Evolutionary conservation across 176 grass and related monocot genomes (phyloP).

Genomic region (Triticum turgidum): DNA sequence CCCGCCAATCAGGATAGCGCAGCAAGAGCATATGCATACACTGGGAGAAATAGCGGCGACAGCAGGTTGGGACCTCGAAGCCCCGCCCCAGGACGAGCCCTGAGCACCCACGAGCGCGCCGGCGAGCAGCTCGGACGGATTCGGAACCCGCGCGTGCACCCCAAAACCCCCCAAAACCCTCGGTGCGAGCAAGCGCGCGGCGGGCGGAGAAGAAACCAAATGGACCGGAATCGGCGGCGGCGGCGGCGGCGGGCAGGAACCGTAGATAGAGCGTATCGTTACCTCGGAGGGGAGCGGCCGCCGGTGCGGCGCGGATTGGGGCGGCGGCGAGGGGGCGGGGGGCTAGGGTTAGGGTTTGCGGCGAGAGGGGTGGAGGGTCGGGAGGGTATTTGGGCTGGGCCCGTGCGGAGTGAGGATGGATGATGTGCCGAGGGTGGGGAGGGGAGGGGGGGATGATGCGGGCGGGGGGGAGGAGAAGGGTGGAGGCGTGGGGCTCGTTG

Average conservation of each 20-base stretch:
- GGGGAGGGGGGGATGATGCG: background rate
- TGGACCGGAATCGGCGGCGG: background rate
- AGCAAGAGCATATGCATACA: background rate
- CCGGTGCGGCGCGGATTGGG: background rate
- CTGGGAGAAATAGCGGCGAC: background rate
- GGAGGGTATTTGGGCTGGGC: constrained; percentile 52
- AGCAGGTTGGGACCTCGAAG: background rate
- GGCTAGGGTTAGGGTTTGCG: constrained; percentile 59
- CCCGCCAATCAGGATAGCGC: background rate
- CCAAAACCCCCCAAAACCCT: background rate
- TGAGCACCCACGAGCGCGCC: background rate
- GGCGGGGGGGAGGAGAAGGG: background rate
- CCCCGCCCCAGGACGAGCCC: background rate
- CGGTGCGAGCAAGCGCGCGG: background rate
- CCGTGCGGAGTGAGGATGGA: constrained; percentile 29
- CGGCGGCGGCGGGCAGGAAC: background rate
- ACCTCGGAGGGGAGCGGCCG: constrained; percentile 3
- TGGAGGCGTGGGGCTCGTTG: constrained; percentile 11
- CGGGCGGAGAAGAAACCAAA: background rate
- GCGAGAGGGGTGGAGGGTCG: background rate
- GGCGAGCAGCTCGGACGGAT: background rate
- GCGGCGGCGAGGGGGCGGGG: constrained; percentile 1
- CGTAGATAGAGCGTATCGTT: background rate
- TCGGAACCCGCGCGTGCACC: constrained; percentile 4
- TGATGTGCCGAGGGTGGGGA: background rate